A percentile compares a stretch with the other conserved stretches of the same genome.
Conservation (phyloP, 129 eudicot genomes). For the Chrysanthemum makinoi region DNA sequence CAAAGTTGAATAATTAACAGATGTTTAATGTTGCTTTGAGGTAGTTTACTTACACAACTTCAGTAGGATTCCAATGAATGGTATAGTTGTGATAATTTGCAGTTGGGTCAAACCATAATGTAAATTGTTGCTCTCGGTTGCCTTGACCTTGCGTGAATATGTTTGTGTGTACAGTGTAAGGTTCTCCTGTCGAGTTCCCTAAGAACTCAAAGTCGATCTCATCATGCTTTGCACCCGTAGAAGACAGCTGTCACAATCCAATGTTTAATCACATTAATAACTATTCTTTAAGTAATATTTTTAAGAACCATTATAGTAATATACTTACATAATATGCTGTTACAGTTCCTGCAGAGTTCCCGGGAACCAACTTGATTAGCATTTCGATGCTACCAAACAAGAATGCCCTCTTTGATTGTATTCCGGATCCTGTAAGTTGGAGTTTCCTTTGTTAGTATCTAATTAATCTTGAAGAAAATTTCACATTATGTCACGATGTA, state of each 20-base stretch:
- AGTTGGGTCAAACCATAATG: constrained; percentile 75
- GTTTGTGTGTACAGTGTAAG: constrained; percentile 77
- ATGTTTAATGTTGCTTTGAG: not conserved
- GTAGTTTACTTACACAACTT: constrained; percentile 46
- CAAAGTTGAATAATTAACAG: too few relatives aligned
- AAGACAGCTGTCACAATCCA: constrained; percentile 41
- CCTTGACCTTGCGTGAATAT: constrained; percentile 64
- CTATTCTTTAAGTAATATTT: not conserved
- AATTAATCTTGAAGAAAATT: not conserved
- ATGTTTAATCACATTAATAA: not conserved
- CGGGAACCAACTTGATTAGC: constrained; percentile 53
- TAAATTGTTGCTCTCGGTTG: constrained; percentile 66
- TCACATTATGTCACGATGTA: not conserved
- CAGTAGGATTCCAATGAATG: constrained; percentile 65
- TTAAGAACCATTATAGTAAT: not conserved
- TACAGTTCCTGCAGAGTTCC: constrained; percentile 81
- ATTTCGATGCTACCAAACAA: constrained; percentile 60
- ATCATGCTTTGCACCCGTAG: constrained; percentile 57
- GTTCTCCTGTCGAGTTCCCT: constrained; percentile 70
- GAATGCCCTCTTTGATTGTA: constrained; percentile 18
- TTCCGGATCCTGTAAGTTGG: not conserved
- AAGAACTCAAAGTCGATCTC: constrained; percentile 88
- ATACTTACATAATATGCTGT: constrained; percentile 65
- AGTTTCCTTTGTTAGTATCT: not conserved
- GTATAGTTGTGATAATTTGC: constrained; percentile 72